A percentile compares a stretch with the other conserved stretches of the same genome.
phyloP scores from a whole-genome alignment of 2,329 filamentous ascomycete genomes.

The Fusarium pseudoanthophilum region DNA sequence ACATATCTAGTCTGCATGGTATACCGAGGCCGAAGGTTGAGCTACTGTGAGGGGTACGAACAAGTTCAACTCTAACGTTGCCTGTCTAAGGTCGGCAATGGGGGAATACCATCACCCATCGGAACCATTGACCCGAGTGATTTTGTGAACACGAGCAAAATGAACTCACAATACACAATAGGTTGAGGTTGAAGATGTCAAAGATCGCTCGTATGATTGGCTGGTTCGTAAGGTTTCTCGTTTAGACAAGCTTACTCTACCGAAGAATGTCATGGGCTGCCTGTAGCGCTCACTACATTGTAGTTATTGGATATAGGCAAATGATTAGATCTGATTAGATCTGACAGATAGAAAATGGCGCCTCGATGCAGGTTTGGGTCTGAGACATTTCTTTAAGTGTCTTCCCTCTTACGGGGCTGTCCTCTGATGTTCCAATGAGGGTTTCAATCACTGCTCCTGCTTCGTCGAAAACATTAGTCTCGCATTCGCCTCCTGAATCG shows the following conservation, averaged over 20 bases:
- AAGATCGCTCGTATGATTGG: neutral
- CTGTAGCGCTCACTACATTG: neutral
- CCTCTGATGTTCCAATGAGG: neutral
- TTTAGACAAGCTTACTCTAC: neutral
- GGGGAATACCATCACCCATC: neutral
- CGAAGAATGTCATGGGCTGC: neutral
- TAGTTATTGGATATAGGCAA: neutral
- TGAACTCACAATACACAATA: neutral
- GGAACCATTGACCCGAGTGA: neutral
- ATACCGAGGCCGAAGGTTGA: neutral
- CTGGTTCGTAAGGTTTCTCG: conserved; percentile 4
- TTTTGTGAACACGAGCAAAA: neutral
- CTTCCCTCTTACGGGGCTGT: neutral
- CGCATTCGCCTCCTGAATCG: neutral
- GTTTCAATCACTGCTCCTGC: neutral
- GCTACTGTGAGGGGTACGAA: neutral
- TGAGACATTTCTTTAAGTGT: neutral
- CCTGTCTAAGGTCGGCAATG: neutral
- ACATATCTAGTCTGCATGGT: neutral
- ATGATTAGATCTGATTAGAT: neutral
- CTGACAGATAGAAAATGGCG: neutral
- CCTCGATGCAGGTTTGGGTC: neutral
- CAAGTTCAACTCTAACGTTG: neutral
- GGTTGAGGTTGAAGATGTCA: neutral
- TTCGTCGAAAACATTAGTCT: neutral